These are phyloP conservation scores for Coemansia sp. DNA, from an alignment of 192 early-diverging fungal genomes.

Conservation along the genomic window DNA sequence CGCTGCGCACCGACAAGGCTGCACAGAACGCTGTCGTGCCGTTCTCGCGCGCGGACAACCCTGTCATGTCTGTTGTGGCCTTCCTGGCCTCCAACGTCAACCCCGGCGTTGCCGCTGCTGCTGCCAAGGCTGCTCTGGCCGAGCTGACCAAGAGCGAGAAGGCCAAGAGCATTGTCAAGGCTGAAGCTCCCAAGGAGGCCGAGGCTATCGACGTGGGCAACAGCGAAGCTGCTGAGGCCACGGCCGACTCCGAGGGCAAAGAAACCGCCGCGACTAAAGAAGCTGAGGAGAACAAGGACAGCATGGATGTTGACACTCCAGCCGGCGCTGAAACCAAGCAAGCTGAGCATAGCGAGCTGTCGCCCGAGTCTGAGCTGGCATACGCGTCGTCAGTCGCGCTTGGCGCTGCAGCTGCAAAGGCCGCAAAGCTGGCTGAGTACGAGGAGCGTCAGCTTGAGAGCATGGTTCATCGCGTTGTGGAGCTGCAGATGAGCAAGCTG, in stretches of 20 bases:
- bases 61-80: conserved; percentile 86
- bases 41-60: conserved; percentile 82
- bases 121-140: conserved; percentile 79
- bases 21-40: conserved; percentile 67
- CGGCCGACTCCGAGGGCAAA: not conserved
- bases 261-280: not conserved
- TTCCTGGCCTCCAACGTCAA: conserved; percentile 85
- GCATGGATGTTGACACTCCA: conserved; percentile 21
- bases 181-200: not conserved
- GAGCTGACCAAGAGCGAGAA: conserved; percentile 54
- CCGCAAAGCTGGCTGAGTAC: conserved; percentile 72
- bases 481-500: conserved; percentile 85
- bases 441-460: conserved; percentile 86
- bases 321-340: conserved; percentile 8
- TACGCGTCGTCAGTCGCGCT: conserved; percentile 84
- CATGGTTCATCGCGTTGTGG: conserved; percentile 77
- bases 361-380: conserved; percentile 59
- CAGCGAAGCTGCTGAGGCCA: not conserved
- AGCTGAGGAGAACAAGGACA: not conserved
- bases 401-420: conserved; percentile 91
- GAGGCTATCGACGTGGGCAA: conserved; percentile 3
- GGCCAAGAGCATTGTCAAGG: not conserved
- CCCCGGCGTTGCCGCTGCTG: conserved; percentile 82
- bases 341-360: conserved; percentile 3
- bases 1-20: conserved; percentile 14